Evolutionary conservation across 371 early-diverging fungal species (phyloP), one percentile per base, ranked within the genome.

Genomic region (Umbelopsis sp.): DNA sequence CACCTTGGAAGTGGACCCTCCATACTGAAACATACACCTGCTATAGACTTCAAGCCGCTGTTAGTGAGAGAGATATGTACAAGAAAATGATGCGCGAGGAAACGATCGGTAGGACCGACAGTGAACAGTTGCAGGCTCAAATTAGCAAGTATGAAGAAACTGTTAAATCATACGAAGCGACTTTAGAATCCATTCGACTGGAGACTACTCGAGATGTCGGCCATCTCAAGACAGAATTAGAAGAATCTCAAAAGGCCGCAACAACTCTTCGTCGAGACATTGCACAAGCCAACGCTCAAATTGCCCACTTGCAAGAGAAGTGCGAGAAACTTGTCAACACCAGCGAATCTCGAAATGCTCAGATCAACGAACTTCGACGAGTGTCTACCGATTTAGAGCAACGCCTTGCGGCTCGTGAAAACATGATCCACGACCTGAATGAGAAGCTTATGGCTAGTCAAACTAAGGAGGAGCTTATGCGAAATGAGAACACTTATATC

Each of bases 401-500:
- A 25, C 66, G 63, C 9, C 37, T 70, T 4, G 71, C 62, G 7
- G 64, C 46, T 16, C 48, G 63, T 41, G 71, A 70, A 45, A 46
- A 63, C 18, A 41, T 67, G 64, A 50, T 67, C n/a, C 71, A 63
- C 11, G 67, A 70, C 20, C 62, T 51, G 1, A 64, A 66, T 24
- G 63, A 70, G 44, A 67, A 67, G 18, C 25, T 70, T 8, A 41
- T 66, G 25, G 32, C 41, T 12, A 51, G 63, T 35, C 66, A 70
- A 44, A 62, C 63, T 44, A 66, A 65, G 22, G 66, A 53, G 10
- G 69, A 69, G 37, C 50, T 44, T 32, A n/a, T 69, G 7, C 69
- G 69, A 10, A 50, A 67, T n/a, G 65, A 67, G 44, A 67, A 70
- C 25, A 63, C 63, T 2, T 62, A 66, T 63, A 65, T 69, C 50